Base-by-base conservation (phyloP, 1,284 basidiomycete species). In the Baeospora myosura region DNA sequence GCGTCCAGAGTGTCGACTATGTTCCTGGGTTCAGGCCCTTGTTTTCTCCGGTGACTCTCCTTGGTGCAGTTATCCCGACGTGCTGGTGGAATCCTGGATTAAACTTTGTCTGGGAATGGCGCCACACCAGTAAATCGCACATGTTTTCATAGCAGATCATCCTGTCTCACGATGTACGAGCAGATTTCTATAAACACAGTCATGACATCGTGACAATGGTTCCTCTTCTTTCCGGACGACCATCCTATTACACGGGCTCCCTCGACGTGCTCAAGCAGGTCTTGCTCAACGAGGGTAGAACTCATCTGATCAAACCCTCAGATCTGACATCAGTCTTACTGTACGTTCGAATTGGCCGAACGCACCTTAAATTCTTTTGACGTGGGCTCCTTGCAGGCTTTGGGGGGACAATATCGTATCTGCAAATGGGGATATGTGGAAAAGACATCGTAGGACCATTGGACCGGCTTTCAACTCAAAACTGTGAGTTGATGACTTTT, bases 361-460 rank as follows among this genome's bases (percentile, higher is more conserved):
- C 22, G 26, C 14, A 6, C 6, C 12, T 20, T 38, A 14, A 16
- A 33, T 32, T 33, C 10, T 22, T 31, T 17, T 41, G 28, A 32
- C n/a, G 17, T 20, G 6, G 8, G 12, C 25, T 12, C 21, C 21
- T 24, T 12, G 7, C 14, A 61, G 59, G 29, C 41, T 51, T 5
- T 55, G 58, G 50, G 63, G 62, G 14, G 52, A 52, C 5, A 64
- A 55, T 43, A 24, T 64, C n/a, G 41, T 58, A 5, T 52, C 58
- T 17, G 45, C 53, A 0, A 53, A 55, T 29, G 57, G 55, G 4
- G 56, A 62, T 2, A 41, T 39, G 11, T 64, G 61, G 63, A 59
- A 50, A 39, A 47, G 57, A 5, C 60, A 64, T 34, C 41, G 59
- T 5, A 49, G 62, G 8, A 53, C 60, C 16, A 46, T 57, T 21